Evolutionary conservation across 306 rosid genomes (phyloP).

Genomic region (Styphnolobium japonicum): DNA sequence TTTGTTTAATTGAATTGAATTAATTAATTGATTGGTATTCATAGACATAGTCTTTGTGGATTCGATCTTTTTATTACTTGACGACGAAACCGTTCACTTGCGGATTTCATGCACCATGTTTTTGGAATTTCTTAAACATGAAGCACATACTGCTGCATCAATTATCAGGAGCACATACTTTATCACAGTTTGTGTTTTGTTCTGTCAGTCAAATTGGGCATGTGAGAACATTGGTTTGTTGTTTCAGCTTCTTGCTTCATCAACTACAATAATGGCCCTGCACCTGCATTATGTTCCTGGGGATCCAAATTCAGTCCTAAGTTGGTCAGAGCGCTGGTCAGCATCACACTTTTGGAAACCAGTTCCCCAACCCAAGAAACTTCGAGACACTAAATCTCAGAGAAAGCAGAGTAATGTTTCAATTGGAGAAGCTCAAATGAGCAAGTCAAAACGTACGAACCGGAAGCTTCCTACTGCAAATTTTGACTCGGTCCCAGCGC

Average conservation of each 20-base stretch:
- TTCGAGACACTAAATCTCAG: constrained; percentile 57
- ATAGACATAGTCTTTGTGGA: no score
- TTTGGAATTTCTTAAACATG: no score
- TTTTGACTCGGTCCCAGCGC: constrained; percentile 50
- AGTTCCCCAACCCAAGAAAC: constrained; percentile 70
- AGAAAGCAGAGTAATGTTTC: constrained; percentile 57
- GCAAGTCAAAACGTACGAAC: constrained; percentile 69
- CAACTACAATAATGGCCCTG: constrained; percentile 66
- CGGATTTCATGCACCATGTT: no score
- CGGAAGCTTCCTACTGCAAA: constrained; percentile 62
- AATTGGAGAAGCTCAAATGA: constrained; percentile 52
- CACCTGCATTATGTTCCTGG: constrained; percentile 62
- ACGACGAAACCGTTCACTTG: no score
- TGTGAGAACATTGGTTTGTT: constrained; percentile 35
- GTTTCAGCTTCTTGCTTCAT: constrained; percentile 69
- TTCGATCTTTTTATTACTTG: no score
- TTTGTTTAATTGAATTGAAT: no score
- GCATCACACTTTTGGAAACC: constrained; percentile 79
- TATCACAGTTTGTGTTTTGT: background rate
- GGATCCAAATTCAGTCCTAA: constrained; percentile 78
- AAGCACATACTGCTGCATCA: no score
- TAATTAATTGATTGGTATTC: no score
- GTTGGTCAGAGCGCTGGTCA: constrained; percentile 94
- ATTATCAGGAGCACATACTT: background rate
- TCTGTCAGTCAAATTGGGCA: background rate